phyloP scores from a whole-genome alignment of 1,284 basidiomycete genomes.

The Hemileia vastatrix region DNA sequence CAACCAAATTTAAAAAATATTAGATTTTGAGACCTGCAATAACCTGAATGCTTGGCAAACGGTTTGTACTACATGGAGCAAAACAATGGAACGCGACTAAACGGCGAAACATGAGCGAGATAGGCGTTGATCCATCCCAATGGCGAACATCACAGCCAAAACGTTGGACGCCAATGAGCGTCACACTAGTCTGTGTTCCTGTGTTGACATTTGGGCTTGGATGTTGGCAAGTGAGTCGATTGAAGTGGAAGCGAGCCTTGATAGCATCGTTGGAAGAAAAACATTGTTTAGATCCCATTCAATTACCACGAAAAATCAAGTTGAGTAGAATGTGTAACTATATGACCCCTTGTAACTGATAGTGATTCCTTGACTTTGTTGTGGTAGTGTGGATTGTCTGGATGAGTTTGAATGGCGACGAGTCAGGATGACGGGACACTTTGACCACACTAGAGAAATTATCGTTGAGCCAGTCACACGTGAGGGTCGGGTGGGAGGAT shows the following conservation, averaged over 20 bases:
- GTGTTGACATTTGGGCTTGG: slow-evolving; percentile 85
- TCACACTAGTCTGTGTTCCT: slow-evolving; percentile 75
- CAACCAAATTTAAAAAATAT: too few species aligned
- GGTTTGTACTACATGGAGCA: too few species aligned
- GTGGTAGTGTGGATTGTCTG: slow-evolving; percentile 2
- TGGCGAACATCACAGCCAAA: slow-evolving; percentile 33
- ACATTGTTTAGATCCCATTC: slow-evolving; percentile 65
- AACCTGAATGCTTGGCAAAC: too few species aligned
- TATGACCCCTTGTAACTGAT: neutral
- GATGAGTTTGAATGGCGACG: slow-evolving; percentile 76
- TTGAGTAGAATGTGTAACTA: slow-evolving; percentile 42
- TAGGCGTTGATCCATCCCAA: slow-evolving; percentile 13
- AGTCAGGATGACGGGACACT: slow-evolving; percentile 65
- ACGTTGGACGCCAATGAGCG: slow-evolving; percentile 48
- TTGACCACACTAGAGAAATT: slow-evolving; percentile 67
- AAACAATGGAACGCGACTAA: too few species aligned
- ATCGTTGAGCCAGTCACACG: slow-evolving; percentile 74
- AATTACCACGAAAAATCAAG: slow-evolving; percentile 78
- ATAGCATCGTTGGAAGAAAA: slow-evolving; percentile 94
- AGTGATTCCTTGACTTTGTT: neutral
- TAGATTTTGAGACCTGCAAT: too few species aligned
- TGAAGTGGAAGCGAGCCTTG: slow-evolving; percentile 88
- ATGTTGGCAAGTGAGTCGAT: slow-evolving; percentile 78
- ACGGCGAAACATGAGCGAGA: too few species aligned
- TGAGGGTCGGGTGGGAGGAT: slow-evolving; percentile 76